Conservation (phyloP, 352 stramenopile genomes). For the Globisporangium recalcitrans region DNA sequence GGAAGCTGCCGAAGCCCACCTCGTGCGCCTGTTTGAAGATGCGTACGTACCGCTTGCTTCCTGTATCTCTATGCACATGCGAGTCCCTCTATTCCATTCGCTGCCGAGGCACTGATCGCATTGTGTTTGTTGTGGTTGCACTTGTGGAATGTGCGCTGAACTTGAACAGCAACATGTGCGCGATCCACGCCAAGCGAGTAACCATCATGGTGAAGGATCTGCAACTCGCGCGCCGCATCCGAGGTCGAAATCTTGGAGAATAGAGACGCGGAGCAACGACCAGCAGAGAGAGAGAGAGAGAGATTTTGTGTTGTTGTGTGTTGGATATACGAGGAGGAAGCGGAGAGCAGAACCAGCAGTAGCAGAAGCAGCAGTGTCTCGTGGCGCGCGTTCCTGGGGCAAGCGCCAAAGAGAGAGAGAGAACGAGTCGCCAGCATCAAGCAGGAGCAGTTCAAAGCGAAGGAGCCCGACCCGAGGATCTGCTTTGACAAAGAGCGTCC, state of each 20-base stretch:
- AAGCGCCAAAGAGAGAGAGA: not conserved
- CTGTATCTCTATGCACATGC: not conserved
- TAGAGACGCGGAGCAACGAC: slow-evolving; percentile 14
- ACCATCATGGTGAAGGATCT: slow-evolving; percentile 95
- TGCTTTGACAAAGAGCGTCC: slow-evolving; percentile 1
- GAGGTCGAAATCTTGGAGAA: slow-evolving; percentile 70
- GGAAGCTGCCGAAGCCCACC: slow-evolving; percentile 93
- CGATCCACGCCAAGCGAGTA: slow-evolving; percentile 93
- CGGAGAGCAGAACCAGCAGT: not conserved
- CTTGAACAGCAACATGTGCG: slow-evolving; percentile 91
- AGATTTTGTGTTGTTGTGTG: slow-evolving; percentile 10
- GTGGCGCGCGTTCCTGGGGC: not conserved
- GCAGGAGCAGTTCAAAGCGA: slow-evolving; percentile 2
- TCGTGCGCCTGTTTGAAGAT: slow-evolving; percentile 95
- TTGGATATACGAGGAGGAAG: slow-evolving; percentile 13
- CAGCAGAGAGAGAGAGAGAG: too few relatives aligned
- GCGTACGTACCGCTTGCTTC: slow-evolving; percentile 46
- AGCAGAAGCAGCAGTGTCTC: not conserved
- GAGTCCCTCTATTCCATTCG: not conserved
- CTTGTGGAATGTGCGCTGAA: not conserved
- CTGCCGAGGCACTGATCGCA: not conserved
- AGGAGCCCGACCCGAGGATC: not conserved
- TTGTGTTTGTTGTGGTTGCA: not conserved
- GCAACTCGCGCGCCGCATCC: slow-evolving; percentile 90
- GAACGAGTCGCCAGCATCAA: not conserved